Base-by-base conservation (phyloP, 1,139 yeast genomes). In the Yamadazyma triangularis region DNA sequence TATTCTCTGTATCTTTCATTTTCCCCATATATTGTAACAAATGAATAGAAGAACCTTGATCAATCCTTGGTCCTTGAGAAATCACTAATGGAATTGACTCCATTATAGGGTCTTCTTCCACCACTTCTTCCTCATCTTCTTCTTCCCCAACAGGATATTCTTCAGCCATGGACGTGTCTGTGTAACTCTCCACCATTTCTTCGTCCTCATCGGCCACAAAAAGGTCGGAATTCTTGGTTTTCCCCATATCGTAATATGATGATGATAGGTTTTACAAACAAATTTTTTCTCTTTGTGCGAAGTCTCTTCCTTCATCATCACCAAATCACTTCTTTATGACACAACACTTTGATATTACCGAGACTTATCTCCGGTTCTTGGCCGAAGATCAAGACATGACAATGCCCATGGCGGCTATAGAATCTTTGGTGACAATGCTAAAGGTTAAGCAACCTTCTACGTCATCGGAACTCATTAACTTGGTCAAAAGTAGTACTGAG, bases 321-420 rank as follows among this genome's bases (percentile, higher is more conserved):
- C n/a, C n/a, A n/a, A n/a, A n/a, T n/a, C n/a, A n/a, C n/a, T n/a
- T n/a, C n/a, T n/a, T n/a, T n/a, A n/a, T n/a, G n/a, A n/a, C n/a
- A n/a, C n/a, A n/a, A n/a, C n/a, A n/a, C n/a, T 87, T 89, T 50
- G 94, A 88, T 54, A 87, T 91, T 44, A 87, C 82, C 30, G 69
- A 76, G 44, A 77, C 91, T 1, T 91, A 91, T 53, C 70, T 85
- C 40, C 73, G 75, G 54, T 88, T 86, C 55, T 67, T 91, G 38
- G 77, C 73, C 42, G 95, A 88, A 35, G 96, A 91, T 58, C 71
- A 84, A 15, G 97, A 91, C 33, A 85, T 93, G 80, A 89, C 98
- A 9, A 93, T 89, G 97, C 99, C 99, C 4, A 86, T 93, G 25
- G 99, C 98, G 31, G 98, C 98, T 30, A 93, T 93, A 50, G 97